These are phyloP conservation scores for Amanita pseudoporphyria DNA, from an alignment of 768 basidiomycete species.

Conservation along the genomic window DNA sequence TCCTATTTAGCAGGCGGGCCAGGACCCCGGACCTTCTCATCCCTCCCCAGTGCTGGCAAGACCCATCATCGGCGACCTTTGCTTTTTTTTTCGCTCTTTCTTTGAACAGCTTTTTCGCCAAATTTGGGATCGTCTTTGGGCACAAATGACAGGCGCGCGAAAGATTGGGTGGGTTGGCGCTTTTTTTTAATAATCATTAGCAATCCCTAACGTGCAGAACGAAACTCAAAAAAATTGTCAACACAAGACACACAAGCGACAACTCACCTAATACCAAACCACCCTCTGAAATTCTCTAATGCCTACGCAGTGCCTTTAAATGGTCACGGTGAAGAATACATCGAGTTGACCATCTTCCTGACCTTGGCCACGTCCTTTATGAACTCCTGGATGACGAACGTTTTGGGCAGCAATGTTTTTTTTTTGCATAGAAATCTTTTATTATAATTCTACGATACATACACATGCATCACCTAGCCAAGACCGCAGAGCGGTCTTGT, in stretches of 20 bases:
- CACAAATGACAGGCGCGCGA: too few species aligned
- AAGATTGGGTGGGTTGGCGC: too few species aligned
- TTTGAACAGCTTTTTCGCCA: too few species aligned
- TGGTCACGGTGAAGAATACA: conserved; percentile 89
- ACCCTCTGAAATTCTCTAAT: conserved; percentile 95
- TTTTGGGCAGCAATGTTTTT: too few species aligned
- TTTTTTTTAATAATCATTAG: conserved; percentile 78
- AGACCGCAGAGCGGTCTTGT: too few species aligned
- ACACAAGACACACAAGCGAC: not conserved
- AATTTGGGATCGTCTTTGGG: too few species aligned
- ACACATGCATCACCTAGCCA: too few species aligned
- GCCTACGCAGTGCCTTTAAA: conserved; percentile 93
- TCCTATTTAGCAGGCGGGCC: too few species aligned
- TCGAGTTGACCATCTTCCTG: conserved; percentile 81
- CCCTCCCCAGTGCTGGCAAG: too few species aligned
- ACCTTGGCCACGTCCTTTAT: conserved; percentile 85
- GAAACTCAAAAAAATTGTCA: not conserved
- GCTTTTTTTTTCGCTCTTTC: conserved; percentile 76
- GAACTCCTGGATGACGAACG: conserved; percentile 72
- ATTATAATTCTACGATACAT: too few species aligned
- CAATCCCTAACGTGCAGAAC: conserved; percentile 43
- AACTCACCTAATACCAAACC: not conserved
- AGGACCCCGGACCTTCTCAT: too few species aligned
- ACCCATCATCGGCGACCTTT: conserved; percentile 72
- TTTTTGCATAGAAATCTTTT: too few species aligned